Conservation (phyloP, 2,329 filamentous ascomycete genomes). For the Aspergillus candidus region DNA sequence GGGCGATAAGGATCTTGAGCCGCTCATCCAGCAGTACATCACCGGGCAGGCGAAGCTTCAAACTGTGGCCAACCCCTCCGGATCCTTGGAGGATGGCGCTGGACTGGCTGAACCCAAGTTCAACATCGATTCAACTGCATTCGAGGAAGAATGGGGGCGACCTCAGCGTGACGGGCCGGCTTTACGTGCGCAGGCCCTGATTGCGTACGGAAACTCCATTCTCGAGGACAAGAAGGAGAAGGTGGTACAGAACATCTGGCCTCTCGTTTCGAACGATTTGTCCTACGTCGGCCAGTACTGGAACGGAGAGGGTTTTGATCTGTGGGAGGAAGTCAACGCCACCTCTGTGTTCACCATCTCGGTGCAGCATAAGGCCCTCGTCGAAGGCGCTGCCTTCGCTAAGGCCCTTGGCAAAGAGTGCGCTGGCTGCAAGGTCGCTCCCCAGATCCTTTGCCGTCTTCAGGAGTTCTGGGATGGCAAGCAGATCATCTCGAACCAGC, state of each 20-base stretch:
- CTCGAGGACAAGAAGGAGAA: slow-evolving; percentile 51
- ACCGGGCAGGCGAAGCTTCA: slow-evolving; percentile 59
- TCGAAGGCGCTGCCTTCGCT: slow-evolving; percentile 58
- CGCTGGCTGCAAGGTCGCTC: slow-evolving; percentile 56
- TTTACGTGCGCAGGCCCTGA: slow-evolving; percentile 65
- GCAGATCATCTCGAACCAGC: slow-evolving; percentile 58
- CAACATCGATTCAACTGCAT: slow-evolving; percentile 56
- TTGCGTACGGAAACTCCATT: slow-evolving; percentile 67
- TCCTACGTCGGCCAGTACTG: slow-evolving; percentile 53
- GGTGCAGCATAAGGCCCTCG: slow-evolving; percentile 57
- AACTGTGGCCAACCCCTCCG: slow-evolving; percentile 61
- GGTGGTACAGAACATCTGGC: slow-evolving; percentile 58
- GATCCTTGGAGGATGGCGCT: slow-evolving; percentile 40
- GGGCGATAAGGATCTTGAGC: slow-evolving; percentile 54
- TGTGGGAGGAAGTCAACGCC: slow-evolving; percentile 74
- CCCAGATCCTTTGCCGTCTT: slow-evolving; percentile 64
- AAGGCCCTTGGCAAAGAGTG: slow-evolving; percentile 54
- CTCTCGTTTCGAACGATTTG: slow-evolving; percentile 67
- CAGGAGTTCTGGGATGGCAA: slow-evolving; percentile 64
- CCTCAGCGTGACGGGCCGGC: slow-evolving; percentile 74
- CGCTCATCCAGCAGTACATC: slow-evolving; percentile 60
- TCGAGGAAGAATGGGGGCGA: slow-evolving; percentile 61
- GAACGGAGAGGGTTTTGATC: slow-evolving; percentile 56
- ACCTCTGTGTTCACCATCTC: slow-evolving; percentile 71
- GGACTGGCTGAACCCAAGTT: slow-evolving; percentile 68